Percentiles rank a stretch among this genome's conserved stretches.
Evolutionary conservation across 345 rosid species (phyloP).

Genomic region (Boechera stricta): DNA sequence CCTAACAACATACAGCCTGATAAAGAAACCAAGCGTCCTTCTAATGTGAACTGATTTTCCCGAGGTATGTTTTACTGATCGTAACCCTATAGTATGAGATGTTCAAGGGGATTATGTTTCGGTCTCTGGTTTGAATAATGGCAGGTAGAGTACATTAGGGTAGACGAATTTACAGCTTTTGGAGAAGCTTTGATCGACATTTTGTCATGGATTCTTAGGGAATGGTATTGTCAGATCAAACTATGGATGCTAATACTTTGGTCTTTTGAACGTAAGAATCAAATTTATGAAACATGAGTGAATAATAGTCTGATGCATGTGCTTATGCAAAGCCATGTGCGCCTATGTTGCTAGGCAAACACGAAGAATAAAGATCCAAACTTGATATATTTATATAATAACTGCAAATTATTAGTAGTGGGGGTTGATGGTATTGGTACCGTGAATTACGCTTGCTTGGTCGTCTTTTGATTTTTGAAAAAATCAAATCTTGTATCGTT

Average conservation of each 20-base stretch:
- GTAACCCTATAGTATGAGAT: conserved; percentile 14
- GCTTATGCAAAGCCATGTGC: conserved; percentile 38
- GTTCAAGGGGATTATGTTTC: conserved; percentile 24
- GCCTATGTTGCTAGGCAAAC: conserved; percentile 34
- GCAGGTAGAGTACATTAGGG: conserved; percentile 27
- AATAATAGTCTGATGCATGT: conserved; percentile 30
- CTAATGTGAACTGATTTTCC: conserved; percentile 52
- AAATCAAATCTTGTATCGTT: conserved; percentile 34
- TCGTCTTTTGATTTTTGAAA: conserved; percentile 4
- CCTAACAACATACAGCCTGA: conserved; percentile 65
- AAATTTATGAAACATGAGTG: conserved; percentile 25
- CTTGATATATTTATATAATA: conserved; percentile 21
- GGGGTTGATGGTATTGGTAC: conserved; percentile 38
- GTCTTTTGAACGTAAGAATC: conserved; percentile 27
- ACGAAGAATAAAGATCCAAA: conserved; percentile 35
- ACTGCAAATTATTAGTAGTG: conserved; percentile 33
- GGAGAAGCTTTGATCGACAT: conserved; percentile 23
- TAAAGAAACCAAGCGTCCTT: conserved; percentile 59
- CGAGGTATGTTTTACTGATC: conserved; percentile 27
- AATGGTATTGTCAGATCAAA: conserved; percentile 22
- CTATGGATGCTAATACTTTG: conserved; percentile 16
- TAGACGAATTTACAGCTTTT: conserved; percentile 29
- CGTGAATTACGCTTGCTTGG: conserved; percentile 43
- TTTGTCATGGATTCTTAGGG: conserved; percentile 28
- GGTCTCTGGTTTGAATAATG: conserved; percentile 38